phyloP scores from a whole-genome alignment of 1,284 basidiomycete genomes.

The Trichosporon sp. region DNA sequence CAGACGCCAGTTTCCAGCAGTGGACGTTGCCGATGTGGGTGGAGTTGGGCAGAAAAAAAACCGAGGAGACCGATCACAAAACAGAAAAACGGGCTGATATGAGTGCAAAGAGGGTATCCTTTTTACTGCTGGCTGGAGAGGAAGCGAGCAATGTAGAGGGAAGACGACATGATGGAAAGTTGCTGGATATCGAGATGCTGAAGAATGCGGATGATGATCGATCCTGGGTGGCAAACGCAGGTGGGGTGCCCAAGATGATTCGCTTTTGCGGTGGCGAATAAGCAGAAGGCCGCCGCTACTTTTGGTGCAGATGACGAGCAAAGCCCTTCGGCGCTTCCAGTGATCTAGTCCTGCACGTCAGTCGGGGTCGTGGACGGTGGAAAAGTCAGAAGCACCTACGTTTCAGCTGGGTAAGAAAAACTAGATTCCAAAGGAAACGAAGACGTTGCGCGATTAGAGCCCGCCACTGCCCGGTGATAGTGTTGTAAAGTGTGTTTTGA shows the following conservation, averaged over 20 bases:
- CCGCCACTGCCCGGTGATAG: slow-evolving; percentile 17
- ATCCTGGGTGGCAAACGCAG: slow-evolving; percentile 18
- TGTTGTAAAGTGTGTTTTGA: background rate
- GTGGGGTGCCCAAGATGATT: background rate
- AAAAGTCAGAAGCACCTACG: background rate
- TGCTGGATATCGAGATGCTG: slow-evolving; percentile 18
- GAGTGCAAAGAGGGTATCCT: slow-evolving; percentile 15
- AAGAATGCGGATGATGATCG: slow-evolving; percentile 16
- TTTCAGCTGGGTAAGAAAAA: background rate
- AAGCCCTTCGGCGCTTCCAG: background rate
- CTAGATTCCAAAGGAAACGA: background rate
- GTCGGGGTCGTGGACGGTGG: background rate
- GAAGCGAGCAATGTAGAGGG: slow-evolving; percentile 7
- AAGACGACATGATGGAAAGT: slow-evolving; percentile 7
- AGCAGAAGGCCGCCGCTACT: background rate
- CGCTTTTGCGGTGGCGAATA: slow-evolving; percentile 19
- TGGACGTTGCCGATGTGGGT: background rate
- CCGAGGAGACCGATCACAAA: slow-evolving; percentile 6
- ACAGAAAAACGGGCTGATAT: slow-evolving; percentile 11
- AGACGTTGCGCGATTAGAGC: slow-evolving; percentile 18
- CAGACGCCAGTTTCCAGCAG: background rate
- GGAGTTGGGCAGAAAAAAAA: background rate
- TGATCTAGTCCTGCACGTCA: background rate
- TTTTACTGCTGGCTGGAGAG: slow-evolving; percentile 17
- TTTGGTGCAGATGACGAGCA: slow-evolving; percentile 5